Evolutionary conservation across 2,329 filamentous ascomycete species (phyloP).

Genomic region (Cordyceps pruinosa): DNA sequence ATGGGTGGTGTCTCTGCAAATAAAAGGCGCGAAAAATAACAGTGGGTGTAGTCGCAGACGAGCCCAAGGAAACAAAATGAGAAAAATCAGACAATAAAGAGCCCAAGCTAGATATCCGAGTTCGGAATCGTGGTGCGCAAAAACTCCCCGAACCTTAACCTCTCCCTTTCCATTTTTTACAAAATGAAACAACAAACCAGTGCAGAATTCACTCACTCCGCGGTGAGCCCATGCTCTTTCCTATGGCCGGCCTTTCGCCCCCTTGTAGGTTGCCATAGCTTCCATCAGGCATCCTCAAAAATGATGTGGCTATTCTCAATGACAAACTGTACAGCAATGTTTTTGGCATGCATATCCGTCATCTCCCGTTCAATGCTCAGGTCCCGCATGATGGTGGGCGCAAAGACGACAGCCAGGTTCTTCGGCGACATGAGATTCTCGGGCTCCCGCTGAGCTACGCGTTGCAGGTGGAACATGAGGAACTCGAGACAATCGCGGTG

Average conservation of each 20-base stretch:
- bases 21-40: background rate
- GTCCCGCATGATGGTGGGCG: conserved; percentile 94
- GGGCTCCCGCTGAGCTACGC: conserved; percentile 73
- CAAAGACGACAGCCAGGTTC: conserved; percentile 94
- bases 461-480: conserved; percentile 83
- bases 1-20: background rate
- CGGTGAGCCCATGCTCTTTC: background rate
- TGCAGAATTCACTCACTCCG: background rate
- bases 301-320: conserved; percentile 83
- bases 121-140: background rate
- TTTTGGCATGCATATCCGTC: conserved; percentile 92
- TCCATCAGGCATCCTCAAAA: conserved; percentile 48
- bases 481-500: conserved; percentile 91
- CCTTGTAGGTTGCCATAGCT: background rate
- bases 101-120: background rate
- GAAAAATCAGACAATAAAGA: conserved; percentile 4
- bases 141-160: conserved; percentile 12
- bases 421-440: conserved; percentile 96
- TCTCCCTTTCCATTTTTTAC: background rate
- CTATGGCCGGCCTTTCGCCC: background rate
- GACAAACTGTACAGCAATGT: conserved; percentile 83
- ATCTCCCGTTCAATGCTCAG: conserved; percentile 87
- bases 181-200: background rate
- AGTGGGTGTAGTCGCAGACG: background rate
- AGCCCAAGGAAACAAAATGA: background rate